phyloP scores from a whole-genome alignment of 2,329 filamentous ascomycete species.

The Phaeophleospora eucalypticola region DNA sequence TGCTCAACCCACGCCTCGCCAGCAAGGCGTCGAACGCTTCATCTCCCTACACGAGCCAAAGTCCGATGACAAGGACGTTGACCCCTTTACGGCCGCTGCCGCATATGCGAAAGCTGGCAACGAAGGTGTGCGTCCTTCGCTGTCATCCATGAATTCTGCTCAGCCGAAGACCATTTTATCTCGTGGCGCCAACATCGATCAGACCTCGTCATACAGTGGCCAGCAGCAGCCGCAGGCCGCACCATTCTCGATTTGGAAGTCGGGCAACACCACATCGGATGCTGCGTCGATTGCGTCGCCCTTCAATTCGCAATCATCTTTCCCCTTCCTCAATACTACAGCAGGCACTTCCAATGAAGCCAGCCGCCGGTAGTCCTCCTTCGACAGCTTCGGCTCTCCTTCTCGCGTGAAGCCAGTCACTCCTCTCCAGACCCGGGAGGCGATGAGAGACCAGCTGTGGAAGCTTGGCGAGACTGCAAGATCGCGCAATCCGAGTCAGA shows the following conservation, averaged over 20 bases:
- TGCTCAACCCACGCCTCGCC: background rate
- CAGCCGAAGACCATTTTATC: background rate
- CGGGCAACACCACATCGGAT: background rate
- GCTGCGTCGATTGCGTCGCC: background rate
- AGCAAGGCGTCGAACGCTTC: background rate
- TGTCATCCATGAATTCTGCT: background rate
- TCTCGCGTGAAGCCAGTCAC: constrained; percentile 9
- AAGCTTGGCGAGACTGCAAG: constrained; percentile 28
- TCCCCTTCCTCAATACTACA: background rate
- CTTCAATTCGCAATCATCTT: background rate
- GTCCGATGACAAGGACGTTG: constrained; percentile 1
- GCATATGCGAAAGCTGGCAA: background rate
- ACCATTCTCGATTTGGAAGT: background rate
- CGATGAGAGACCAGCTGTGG: constrained; percentile 27
- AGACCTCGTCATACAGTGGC: background rate
- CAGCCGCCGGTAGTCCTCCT: background rate
- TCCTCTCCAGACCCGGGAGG: constrained; percentile 12
- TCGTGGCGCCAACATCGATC: background rate
- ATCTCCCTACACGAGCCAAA: background rate
- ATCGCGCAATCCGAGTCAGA: constrained; percentile 24
- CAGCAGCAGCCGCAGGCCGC: background rate
- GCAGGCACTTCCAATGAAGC: background rate
- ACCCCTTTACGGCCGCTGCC: constrained; percentile 3
- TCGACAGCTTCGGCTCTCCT: background rate
- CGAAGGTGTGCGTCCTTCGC: background rate